These are phyloP conservation scores for Seiridium unicorne DNA, from an alignment of 2,329 filamentous ascomycete genomes.

Conservation along the genomic window DNA sequence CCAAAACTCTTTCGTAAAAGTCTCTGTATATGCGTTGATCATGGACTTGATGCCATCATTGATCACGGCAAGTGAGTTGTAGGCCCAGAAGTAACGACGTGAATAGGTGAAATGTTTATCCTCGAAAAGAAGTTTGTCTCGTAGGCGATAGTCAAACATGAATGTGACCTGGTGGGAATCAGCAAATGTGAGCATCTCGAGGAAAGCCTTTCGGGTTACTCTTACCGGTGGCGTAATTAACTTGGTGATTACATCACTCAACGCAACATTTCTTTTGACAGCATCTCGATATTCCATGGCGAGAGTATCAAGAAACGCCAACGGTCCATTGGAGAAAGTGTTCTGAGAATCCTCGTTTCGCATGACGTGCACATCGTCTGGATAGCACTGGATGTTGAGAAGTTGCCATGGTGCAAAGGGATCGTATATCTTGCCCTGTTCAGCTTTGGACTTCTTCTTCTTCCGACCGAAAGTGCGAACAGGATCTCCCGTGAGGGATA, in stretches of 20 bases:
- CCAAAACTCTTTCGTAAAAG: constrained; percentile 8
- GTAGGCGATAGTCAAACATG: constrained; percentile 54
- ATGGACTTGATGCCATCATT: constrained; percentile 8
- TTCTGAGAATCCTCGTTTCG: constrained; percentile 54
- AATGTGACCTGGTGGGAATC: constrained; percentile 40
- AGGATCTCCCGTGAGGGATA: constrained; percentile 48
- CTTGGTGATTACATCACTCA: constrained; percentile 55
- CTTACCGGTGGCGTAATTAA: constrained; percentile 56
- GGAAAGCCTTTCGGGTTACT: neutral
- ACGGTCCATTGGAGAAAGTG: constrained; percentile 58
- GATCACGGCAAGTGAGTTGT: constrained; percentile 5
- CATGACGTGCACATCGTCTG: constrained; percentile 56
- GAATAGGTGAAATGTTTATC: constrained; percentile 57
- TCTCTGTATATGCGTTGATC: constrained; percentile 5
- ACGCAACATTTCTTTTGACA: constrained; percentile 53
- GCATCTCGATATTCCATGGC: constrained; percentile 61
- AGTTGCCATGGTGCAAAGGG: constrained; percentile 62
- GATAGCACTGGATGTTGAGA: constrained; percentile 56
- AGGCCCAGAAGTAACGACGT: constrained; percentile 7
- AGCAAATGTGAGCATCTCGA: neutral
- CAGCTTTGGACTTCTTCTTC: constrained; percentile 44
- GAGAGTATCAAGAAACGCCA: constrained; percentile 59
- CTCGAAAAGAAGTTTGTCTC: constrained; percentile 59
- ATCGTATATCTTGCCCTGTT: constrained; percentile 53
- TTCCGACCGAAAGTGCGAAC: constrained; percentile 32